Percentiles rank a stretch among this genome's conserved stretches.
These are phyloP conservation scores for Sequoiadendron giganteum DNA, from an alignment of 75 land plant genomes.

Conservation along the genomic window DNA sequence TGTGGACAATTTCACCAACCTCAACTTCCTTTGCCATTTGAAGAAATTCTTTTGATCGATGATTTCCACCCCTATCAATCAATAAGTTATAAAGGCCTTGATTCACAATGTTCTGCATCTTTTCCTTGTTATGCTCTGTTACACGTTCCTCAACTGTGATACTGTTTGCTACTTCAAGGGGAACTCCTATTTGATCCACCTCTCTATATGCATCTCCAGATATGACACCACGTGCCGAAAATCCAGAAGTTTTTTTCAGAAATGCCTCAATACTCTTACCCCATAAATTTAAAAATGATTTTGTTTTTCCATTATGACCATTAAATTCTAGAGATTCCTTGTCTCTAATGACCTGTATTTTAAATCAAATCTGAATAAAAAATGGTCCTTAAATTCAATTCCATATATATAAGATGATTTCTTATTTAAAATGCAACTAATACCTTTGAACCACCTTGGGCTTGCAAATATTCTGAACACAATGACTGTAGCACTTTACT, in stretches of 20 bases:
- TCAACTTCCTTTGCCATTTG: constrained; percentile 17
- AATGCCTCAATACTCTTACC: constrained; percentile 65
- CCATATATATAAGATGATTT: background rate
- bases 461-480: constrained; percentile 60
- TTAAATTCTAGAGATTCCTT: constrained; percentile 19
- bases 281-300: constrained; percentile 51
- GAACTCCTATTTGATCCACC: constrained; percentile 77
- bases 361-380: background rate
- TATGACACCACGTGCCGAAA: constrained; percentile 79
- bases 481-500: constrained; percentile 55
- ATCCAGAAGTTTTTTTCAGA: constrained; percentile 74
- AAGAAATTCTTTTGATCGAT: constrained; percentile 9
- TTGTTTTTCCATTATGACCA: constrained; percentile 10
- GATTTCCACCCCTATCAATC: constrained; percentile 12
- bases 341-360: constrained; percentile 15
- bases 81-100: constrained; percentile 5
- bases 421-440: background rate
- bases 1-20: constrained; percentile 72
- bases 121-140: constrained; percentile 45
- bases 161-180: constrained; percentile 58
- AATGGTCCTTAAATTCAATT: background rate
- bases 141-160: constrained; percentile 86
- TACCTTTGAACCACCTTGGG: constrained; percentile 72
- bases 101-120: constrained; percentile 32
- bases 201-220: constrained; percentile 78